Evolutionary conservation across 2,329 filamentous ascomycete species (phyloP), one percentile per base, ranked within the genome.

Genomic region (Fusarium lyarnte): DNA sequence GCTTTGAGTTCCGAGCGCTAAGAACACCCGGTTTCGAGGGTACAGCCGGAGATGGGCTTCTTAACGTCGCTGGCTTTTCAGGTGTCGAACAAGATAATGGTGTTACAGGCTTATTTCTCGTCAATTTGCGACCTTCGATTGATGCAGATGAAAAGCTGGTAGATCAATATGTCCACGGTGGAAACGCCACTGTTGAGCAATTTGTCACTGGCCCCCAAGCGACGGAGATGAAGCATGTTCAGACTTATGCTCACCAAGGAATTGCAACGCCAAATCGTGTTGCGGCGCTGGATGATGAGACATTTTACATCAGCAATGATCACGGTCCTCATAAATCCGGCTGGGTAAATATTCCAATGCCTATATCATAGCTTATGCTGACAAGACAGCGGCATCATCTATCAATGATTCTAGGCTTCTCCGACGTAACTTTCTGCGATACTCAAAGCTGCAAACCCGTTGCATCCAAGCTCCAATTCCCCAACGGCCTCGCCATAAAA

Each of bases 51-150:
- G 81, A 82, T 36, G 78, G 76, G 2, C 63, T 79, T 1, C 66
- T 83, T 7, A 67, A 78, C 27, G 42, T 82, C 9, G 67, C 73
- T 12, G 81, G 82, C 2, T 76, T 83, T 13, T 72, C 74, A 0
- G 82, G 77, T 0, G 29, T 77, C 1, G 80, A 81, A 1, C 72
- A 74, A 1, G 17, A 74, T 3, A 70, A 74, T 23, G 73, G 71
- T 0, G 36, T 8, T 6, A 46, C 76, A 6, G 68, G 68, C 8
- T 43, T 77, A 2, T 41, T 78, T 8, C 33, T 74, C 4, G 47
- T 76, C 21, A 77, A 77, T 14, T 25, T 70, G 43, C 36, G 59
- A 1, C 74, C 76, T 14, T 66, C 76, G 1, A 39, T 70, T 9
- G 66, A 76, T 21, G 13, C 45, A 1, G 54, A 68, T 8, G 71